Percentiles rank a stretch among this genome's conserved stretches.
Evolutionary conservation across 768 basidiomycete species (phyloP).

Genomic region (Mycena kentingensis): DNA sequence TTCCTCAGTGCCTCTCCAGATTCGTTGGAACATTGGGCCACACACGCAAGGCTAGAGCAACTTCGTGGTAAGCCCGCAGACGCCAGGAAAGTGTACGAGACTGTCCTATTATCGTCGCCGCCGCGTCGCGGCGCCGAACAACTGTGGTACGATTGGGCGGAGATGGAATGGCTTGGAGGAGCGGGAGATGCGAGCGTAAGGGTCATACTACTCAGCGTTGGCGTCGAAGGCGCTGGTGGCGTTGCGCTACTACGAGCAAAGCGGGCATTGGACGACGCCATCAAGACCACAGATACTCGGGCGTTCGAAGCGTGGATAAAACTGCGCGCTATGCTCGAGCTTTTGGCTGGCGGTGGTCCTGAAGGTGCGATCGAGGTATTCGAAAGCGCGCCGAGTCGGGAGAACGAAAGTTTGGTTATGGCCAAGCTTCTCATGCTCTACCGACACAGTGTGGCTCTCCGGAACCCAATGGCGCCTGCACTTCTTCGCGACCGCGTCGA

Average conservation of each 20-base stretch:
- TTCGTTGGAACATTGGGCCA: conserved; percentile 68
- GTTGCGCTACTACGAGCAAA: conserved; percentile 64
- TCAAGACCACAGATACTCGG: conserved; percentile 41
- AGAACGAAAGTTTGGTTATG: conserved; percentile 57
- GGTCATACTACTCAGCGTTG: conserved; percentile 56
- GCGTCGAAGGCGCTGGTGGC: conserved; percentile 52
- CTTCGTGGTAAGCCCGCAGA: conserved; percentile 64
- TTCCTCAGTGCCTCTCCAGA: conserved; percentile 58
- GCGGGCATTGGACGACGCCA: conserved; percentile 59
- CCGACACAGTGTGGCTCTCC: conserved; percentile 55
- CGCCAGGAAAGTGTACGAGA: conserved; percentile 77
- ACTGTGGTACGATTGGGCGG: conserved; percentile 85
- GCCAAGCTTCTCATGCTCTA: conserved; percentile 63
- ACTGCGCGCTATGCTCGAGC: conserved; percentile 63
- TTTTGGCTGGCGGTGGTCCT: conserved; percentile 50
- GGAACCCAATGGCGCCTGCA: conserved; percentile 57
- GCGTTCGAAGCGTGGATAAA: conserved; percentile 68
- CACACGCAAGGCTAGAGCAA: conserved; percentile 74
- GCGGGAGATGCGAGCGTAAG: conserved; percentile 50
- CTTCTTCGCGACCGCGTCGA: conserved; percentile 60
- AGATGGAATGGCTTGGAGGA: conserved; percentile 77
- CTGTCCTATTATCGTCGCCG: conserved; percentile 50
- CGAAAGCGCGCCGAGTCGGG: conserved; percentile 34
- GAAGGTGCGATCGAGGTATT: conserved; percentile 44
- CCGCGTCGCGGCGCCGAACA: conserved; percentile 39